A percentile compares a stretch with the other conserved stretches of the same genome.
phyloP scores from a whole-genome alignment of 768 basidiomycete species.

The Paxillus ammoniavirescens region DNA sequence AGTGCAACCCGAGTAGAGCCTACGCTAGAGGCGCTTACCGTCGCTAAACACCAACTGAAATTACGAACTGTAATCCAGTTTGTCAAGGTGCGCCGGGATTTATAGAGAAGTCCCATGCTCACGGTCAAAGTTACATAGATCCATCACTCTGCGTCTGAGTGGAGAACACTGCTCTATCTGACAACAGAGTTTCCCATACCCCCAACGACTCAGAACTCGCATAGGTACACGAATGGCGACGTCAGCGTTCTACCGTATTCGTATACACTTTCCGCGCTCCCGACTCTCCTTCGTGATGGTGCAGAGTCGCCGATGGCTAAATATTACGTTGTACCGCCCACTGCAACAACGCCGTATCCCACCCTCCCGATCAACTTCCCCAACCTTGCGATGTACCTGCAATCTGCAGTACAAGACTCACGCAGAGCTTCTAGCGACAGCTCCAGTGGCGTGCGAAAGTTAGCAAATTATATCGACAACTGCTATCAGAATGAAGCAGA shows the following conservation, averaged over 20 bases:
- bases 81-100: slow-evolving; percentile 52
- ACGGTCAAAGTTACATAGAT: slow-evolving; percentile 39
- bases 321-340: slow-evolving; percentile 69
- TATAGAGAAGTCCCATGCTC: neutral
- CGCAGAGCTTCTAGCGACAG: slow-evolving; percentile 58
- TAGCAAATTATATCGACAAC: slow-evolving; percentile 66
- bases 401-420: slow-evolving; percentile 68
- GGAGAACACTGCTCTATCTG: slow-evolving; percentile 78
- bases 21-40: slow-evolving; percentile 62
- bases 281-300: slow-evolving; percentile 61
- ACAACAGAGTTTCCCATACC: slow-evolving; percentile 71
- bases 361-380: slow-evolving; percentile 74
- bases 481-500: slow-evolving; percentile 57
- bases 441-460: slow-evolving; percentile 58
- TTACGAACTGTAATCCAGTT: slow-evolving; percentile 79
- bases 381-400: slow-evolving; percentile 71
- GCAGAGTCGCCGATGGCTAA: slow-evolving; percentile 64
- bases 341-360: slow-evolving; percentile 58
- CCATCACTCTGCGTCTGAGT: slow-evolving; percentile 55
- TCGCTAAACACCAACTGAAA: slow-evolving; percentile 52
- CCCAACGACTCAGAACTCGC: slow-evolving; percentile 37
- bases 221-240: slow-evolving; percentile 55
- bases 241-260: slow-evolving; percentile 71
- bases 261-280: slow-evolving; percentile 58
- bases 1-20: slow-evolving; percentile 71